These are phyloP conservation scores for Lagenidium sp. DNA, from an alignment of 352 stramenopile species.

Conservation along the genomic window DNA sequence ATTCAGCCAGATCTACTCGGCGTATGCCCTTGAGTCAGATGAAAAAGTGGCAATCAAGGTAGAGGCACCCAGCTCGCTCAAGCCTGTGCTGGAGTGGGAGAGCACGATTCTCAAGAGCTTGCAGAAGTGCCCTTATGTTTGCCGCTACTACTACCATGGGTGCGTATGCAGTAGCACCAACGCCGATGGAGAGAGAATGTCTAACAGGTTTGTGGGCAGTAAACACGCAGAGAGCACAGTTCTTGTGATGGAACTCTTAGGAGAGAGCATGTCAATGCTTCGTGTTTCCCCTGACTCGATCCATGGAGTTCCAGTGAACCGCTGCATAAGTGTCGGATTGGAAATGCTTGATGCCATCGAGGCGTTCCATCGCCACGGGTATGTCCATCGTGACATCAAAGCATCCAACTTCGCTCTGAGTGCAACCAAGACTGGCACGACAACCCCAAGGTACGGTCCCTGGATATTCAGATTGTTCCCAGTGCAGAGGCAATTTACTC, in stretches of 20 bases:
- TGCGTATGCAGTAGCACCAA: too few relatives aligned
- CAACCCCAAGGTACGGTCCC: background rate
- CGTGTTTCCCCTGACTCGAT: conserved; percentile 69
- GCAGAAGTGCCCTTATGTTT: conserved; percentile 77
- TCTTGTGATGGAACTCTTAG: conserved; percentile 83
- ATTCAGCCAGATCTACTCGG: conserved; percentile 87
- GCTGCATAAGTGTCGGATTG: conserved; percentile 62
- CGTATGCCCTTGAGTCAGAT: conserved; percentile 62
- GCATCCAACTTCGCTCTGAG: conserved; percentile 83
- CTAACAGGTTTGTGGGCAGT: too few relatives aligned
- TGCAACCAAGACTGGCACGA: conserved; percentile 21
- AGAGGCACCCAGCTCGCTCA: conserved; percentile 76
- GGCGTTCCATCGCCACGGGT: conserved; percentile 77
- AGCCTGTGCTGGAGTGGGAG: conserved; percentile 86
- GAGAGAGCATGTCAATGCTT: conserved; percentile 86
- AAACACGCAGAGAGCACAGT: conserved; percentile 83
- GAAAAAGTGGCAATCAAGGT: conserved; percentile 82
- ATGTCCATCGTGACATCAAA: conserved; percentile 87
- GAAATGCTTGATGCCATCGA: conserved; percentile 87
- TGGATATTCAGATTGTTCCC: background rate
- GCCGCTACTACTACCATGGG: conserved; percentile 80
- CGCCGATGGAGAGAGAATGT: too few relatives aligned
- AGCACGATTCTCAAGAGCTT: conserved; percentile 81
- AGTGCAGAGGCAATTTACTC: background rate
- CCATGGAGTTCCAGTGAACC: conserved; percentile 61